Conservation (phyloP, 108 stramenopile species). For the Pseudonitzschia multistriata region DNA sequence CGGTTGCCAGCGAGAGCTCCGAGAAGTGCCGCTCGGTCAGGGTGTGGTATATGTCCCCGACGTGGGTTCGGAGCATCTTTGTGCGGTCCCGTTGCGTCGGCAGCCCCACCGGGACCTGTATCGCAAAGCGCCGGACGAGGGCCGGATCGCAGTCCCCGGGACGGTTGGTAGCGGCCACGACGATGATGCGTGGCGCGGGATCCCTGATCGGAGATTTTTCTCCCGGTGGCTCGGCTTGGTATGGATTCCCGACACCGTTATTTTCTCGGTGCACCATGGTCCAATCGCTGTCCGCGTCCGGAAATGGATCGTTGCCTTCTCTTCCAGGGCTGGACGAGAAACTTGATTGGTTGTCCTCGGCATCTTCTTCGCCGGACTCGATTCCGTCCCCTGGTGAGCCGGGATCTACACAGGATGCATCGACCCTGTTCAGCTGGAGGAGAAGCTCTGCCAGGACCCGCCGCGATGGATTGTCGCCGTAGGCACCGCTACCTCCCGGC, state of each 20-base stretch:
- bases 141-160: slow-evolving; percentile 86
- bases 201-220: neutral
- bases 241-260: no score
- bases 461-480: slow-evolving; percentile 43
- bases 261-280: neutral
- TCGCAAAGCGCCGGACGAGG: slow-evolving; percentile 74
- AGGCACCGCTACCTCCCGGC: slow-evolving; percentile 9
- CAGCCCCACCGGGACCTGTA: slow-evolving; percentile 65
- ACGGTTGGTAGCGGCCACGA: slow-evolving; percentile 84
- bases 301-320: slow-evolving; percentile 16
- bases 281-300: slow-evolving; percentile 7
- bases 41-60: slow-evolving; percentile 55
- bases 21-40: slow-evolving; percentile 47
- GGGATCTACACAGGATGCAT: slow-evolving; percentile 28
- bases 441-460: slow-evolving; percentile 80
- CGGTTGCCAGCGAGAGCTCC: slow-evolving; percentile 50
- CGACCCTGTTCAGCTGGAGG: slow-evolving; percentile 64
- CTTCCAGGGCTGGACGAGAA: neutral
- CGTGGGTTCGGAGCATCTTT: slow-evolving; percentile 53
- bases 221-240: no score
- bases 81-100: slow-evolving; percentile 59
- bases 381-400: slow-evolving; percentile 2
- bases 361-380: neutral
- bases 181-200: slow-evolving; percentile 52
- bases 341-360: neutral